phyloP scores from a whole-genome alignment of 2,329 filamentous ascomycete genomes.

The Emmonsiellopsis sp. region DNA sequence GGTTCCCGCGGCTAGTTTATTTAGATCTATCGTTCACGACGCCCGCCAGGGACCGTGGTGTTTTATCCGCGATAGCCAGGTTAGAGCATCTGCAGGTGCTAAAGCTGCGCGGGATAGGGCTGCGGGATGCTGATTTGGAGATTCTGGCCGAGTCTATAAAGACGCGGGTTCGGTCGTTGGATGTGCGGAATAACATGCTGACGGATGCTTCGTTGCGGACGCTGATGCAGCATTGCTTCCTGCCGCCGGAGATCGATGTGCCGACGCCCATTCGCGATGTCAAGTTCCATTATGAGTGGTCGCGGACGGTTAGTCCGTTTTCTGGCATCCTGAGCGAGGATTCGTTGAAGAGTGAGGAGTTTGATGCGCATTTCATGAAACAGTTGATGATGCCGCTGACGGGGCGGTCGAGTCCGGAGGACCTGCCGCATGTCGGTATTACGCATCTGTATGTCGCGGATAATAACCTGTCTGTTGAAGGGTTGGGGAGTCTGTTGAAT shows the following conservation, averaged over 20 bases:
- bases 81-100: conserved; percentile 47
- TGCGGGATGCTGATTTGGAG: conserved; percentile 46
- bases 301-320: conserved; percentile 16
- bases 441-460: conserved; percentile 53
- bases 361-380: conserved; percentile 45
- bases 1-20: conserved; percentile 48
- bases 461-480: conserved; percentile 49
- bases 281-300: conserved; percentile 11
- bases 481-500: conserved; percentile 43
- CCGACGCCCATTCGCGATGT: conserved; percentile 15
- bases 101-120: conserved; percentile 45
- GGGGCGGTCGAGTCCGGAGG: conserved; percentile 47
- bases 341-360: conserved; percentile 36
- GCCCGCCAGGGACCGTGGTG: conserved; percentile 39
- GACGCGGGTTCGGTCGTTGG: conserved; percentile 45
- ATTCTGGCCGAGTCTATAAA: conserved; percentile 45
- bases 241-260: conserved; percentile 10
- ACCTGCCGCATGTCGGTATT: conserved; percentile 45
- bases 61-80: conserved; percentile 39
- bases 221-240: conserved; percentile 45
- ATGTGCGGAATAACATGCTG: conserved; percentile 49
- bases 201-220: conserved; percentile 47
- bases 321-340: conserved; percentile 30
- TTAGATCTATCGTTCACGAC: conserved; percentile 49
- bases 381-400: conserved; percentile 42